Conservation (phyloP, 257 asterid species). For the Plantago ovata region DNA sequence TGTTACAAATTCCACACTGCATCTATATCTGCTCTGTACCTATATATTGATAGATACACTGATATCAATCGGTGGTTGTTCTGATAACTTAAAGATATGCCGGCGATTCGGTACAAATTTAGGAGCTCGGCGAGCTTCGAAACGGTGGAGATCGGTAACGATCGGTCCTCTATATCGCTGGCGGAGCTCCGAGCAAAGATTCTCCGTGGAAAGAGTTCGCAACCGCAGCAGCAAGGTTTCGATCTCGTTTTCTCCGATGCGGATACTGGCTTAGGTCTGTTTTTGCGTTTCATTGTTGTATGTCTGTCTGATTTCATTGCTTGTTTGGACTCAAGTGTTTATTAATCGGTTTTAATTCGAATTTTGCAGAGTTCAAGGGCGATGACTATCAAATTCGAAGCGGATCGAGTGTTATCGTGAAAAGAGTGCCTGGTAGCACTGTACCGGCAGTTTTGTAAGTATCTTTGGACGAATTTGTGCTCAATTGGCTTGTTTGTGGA, state of each 20-base stretch:
- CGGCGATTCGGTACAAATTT: slow-evolving; percentile 85
- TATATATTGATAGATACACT: too few relatives aligned
- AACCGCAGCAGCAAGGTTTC: slow-evolving; percentile 55
- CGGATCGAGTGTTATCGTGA: slow-evolving; percentile 74
- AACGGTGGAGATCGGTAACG: slow-evolving; percentile 42
- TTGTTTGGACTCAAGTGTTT: background rate
- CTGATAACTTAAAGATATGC: slow-evolving; percentile 20
- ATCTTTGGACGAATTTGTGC: slow-evolving; percentile 1
- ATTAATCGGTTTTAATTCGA: background rate
- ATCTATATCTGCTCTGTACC: too few relatives aligned
- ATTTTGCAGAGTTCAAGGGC: slow-evolving; percentile 50
- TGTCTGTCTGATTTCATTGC: background rate
- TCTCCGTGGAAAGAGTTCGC: slow-evolving; percentile 39
- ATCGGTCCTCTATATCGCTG: slow-evolving; percentile 54
- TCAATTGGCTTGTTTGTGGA: background rate
- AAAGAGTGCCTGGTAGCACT: slow-evolving; percentile 67
- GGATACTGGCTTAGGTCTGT: slow-evolving; percentile 56
- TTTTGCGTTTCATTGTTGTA: background rate
- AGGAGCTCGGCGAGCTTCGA: slow-evolving; percentile 66
- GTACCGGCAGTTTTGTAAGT: slow-evolving; percentile 46
- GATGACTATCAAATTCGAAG: slow-evolving; percentile 55
- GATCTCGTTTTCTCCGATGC: slow-evolving; percentile 78
- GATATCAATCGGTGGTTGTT: slow-evolving; percentile 7
- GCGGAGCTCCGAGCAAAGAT: slow-evolving; percentile 52
- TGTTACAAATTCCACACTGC: too few relatives aligned